phyloP scores from a whole-genome alignment of 1,284 basidiomycete genomes.

The Tausonia pullulans region DNA sequence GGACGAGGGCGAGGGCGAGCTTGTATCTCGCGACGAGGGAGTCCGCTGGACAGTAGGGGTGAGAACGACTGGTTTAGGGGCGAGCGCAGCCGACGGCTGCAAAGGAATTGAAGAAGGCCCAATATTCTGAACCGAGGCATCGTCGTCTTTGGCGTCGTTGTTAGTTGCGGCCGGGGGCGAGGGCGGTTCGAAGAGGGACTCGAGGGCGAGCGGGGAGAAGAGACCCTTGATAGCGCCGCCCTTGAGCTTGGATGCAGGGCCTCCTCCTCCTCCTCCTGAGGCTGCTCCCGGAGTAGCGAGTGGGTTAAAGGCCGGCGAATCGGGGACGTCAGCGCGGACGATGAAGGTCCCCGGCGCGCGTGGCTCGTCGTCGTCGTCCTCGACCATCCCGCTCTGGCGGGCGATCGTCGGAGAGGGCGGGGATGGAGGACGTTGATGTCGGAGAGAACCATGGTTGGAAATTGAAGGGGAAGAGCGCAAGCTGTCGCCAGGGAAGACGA shows the following conservation, averaged over 20 bases:
- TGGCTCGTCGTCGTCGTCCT: not conserved
- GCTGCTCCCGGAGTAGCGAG: slow-evolving; percentile 1
- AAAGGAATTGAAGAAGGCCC: no score
- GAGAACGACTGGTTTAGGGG: slow-evolving; percentile 22
- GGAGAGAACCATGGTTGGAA: not conserved
- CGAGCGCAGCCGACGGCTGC: slow-evolving; percentile 15
- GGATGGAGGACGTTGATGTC: not conserved
- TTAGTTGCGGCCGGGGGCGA: slow-evolving; percentile 37
- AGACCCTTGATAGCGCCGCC: slow-evolving; percentile 52
- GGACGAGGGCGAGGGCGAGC: slow-evolving; percentile 16
- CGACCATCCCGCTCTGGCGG: not conserved
- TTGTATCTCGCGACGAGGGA: slow-evolving; percentile 22
- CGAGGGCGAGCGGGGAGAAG: slow-evolving; percentile 70
- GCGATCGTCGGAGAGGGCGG: not conserved
- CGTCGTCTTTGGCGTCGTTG: not conserved
- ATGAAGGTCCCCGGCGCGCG: slow-evolving; percentile 11
- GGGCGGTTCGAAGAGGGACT: slow-evolving; percentile 83
- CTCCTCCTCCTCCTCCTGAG: slow-evolving; percentile 17
- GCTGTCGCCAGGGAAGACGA: not conserved
- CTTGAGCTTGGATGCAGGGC: slow-evolving; percentile 14
- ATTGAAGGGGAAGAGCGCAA: not conserved
- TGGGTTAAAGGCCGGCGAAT: not conserved
- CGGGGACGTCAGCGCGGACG: slow-evolving; percentile 2
- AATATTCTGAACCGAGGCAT: not conserved
- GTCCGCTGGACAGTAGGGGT: not conserved